Evolutionary conservation across 352 stramenopile genomes (phyloP), one percentile per base, ranked within the genome.

Genomic region (Aphanomyces euteiches): DNA sequence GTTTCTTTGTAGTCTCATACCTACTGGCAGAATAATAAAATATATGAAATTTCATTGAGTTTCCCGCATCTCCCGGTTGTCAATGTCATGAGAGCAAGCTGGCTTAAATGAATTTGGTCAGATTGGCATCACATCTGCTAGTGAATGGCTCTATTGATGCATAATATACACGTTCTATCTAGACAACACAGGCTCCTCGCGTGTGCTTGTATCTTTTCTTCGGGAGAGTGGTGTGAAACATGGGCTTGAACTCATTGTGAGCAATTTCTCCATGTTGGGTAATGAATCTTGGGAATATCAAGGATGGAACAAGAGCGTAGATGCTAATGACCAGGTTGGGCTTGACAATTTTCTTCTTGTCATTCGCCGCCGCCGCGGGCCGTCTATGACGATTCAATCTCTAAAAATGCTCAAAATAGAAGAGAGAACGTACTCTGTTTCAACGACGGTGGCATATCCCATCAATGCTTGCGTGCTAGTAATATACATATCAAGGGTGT

Each of bases 391-490:
- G n/a, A n/a, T n/a, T n/a, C n/a, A n/a, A n/a, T n/a, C n/a, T n/a
- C n/a, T n/a, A n/a, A n/a, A n/a, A n/a, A n/a, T n/a, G n/a, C n/a
- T n/a, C n/a, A n/a, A n/a, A n/a, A n/a, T n/a, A n/a, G n/a, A n/a
- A n/a, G n/a, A 37, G 21, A 28, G 6, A 37, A n/a, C 8, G 19
- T 48, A 61, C 54, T 36, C 13, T 36, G 12, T 37, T 12, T 21
- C 54, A 5, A 70, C n/a, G 21, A 70, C 64, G 3, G 48, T 70
- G 12, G 64, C 45, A 15, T 70, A 70, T 5, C 64, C 64, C 8
- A 70, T 54, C 5, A 70, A 41, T 7, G 45, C 64, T 37, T 60
- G 56, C 2, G 64, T 70, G 40, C 64, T n/a, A n/a, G n/a, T n/a
- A n/a, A n/a, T n/a, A n/a, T n/a, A n/a, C n/a, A n/a, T n/a, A n/a